phyloP scores from a whole-genome alignment of 169 alveolate genomes.

The Theileria equi region DNA sequence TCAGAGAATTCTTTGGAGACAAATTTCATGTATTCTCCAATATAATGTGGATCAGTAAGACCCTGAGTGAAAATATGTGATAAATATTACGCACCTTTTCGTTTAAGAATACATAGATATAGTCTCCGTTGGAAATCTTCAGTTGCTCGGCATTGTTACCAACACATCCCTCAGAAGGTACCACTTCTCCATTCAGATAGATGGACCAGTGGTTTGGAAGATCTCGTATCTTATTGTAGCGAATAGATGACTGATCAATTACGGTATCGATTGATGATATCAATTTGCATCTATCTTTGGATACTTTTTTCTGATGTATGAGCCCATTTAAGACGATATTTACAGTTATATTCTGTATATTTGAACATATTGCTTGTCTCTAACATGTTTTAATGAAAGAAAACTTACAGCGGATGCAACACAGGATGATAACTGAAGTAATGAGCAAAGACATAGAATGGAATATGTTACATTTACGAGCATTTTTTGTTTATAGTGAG shows the following conservation, averaged over 20 bases:
- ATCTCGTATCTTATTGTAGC: slow-evolving; percentile 25
- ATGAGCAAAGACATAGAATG: too few species aligned
- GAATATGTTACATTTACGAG: too few species aligned
- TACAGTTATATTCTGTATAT: too few species aligned
- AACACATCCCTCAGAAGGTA: slow-evolving; percentile 26
- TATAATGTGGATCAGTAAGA: slow-evolving; percentile 23
- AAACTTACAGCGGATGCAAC: too few species aligned
- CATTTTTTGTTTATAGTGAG: too few species aligned
- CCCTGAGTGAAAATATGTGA: background rate
- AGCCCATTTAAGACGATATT: slow-evolving; percentile 44
- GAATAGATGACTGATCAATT: slow-evolving; percentile 6
- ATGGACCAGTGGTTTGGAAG: slow-evolving; percentile 39
- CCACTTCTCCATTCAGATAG: slow-evolving; percentile 1
- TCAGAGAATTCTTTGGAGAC: slow-evolving; percentile 30
- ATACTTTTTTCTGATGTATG: slow-evolving; percentile 2
- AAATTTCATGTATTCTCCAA: slow-evolving; percentile 28
- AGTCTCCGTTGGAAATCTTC: slow-evolving; percentile 22
- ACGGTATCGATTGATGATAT: slow-evolving; percentile 35
- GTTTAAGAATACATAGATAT: slow-evolving; percentile 22
- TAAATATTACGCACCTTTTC: slow-evolving; percentile 2
- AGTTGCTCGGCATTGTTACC: slow-evolving; percentile 1
- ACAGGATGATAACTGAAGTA: too few species aligned
- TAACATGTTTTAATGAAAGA: too few species aligned
- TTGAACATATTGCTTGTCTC: too few species aligned
- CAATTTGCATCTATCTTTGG: slow-evolving; percentile 23